Evolutionary conservation across 257 asterid genomes (phyloP), one percentile per base, ranked within the genome.

Genomic region (Datura wrightii): DNA sequence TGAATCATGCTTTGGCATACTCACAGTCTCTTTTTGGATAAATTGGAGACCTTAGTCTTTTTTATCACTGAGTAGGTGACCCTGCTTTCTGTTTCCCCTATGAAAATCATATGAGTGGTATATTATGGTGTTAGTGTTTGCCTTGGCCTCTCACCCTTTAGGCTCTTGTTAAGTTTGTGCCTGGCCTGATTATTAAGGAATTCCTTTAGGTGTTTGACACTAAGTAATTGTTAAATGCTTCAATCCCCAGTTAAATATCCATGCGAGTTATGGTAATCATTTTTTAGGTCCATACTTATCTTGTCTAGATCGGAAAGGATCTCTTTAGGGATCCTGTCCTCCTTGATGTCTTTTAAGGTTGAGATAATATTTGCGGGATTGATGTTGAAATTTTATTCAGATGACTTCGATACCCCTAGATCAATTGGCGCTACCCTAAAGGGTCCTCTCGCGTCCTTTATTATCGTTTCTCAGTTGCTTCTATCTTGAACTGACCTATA

Each of bases 321-420:
- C 16, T 14, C 60, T 8, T 18, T 55, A 1, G 0, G 60, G 60
- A 55, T 14, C 8, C 2, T 55, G 0, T 1, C 3, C 1, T 55
- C 24, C 19, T 5, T 55, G 19, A 55, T 3, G 6, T 15, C 9
- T 55, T 19, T 15, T 3, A 55, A 15, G 19, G 24, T 1, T 8
- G 1, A 14, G 60, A 55, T 3, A 5, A 55, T 8, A 4, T 15
- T 11, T 1, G 3, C 3, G 9, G 1, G 0, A 0, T 7, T 4
- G 8, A 55, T 55, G 24, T 1, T 14, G 24, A 55, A 55, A 55
- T 15, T 5, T 0, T 15, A 14, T 15, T 15, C n/a, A 19, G 24
- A 55, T 5, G 15, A 19, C 3, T 18, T 55, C 19, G 8, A 19
- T n/a, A 19, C 19, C 6, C 8, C n/a, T 2, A 55, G 2, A 15